Evolutionary conservation across 2,329 filamentous ascomycete genomes (phyloP), one percentile per base, ranked within the genome.

Genomic region (Helotiales sp.): DNA sequence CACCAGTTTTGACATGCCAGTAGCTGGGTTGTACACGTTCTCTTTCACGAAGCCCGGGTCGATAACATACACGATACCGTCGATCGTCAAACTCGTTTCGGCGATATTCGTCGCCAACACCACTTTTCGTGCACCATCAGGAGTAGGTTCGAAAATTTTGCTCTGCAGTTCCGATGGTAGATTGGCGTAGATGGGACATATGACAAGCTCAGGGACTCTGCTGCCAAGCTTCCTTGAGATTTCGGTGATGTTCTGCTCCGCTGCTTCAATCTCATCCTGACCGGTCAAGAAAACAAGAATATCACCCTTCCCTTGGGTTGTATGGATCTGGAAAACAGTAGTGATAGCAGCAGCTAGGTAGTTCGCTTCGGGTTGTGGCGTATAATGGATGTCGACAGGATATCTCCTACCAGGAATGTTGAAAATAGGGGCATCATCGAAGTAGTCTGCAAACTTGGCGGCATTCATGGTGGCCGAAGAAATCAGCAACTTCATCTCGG

Each of bases 21-120:
- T 96, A 1, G 89, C 85, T 0, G 93, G 89, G 62, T 96, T 96
- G 76, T 93, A 98, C 1, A 93, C 84, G 66, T 96, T 96, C 70
- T 98, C 91, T 73, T 99, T 99, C 62, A 95, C 91, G 63, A 96
- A 96, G 0, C 95, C 95, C 0, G 90, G 90, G 66, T 99, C 95
- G 59, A 98, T 96, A 33, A 98, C 95, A 71, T 96, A 97, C 8
- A 93, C 89, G 59, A 98, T 96, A 15, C 93, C 93, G 71, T 98
- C 93, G 57, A 99, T 96, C 0, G 95, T 99, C 69, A 99, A 76
- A 78, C 87, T 92, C 0, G 95, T 99, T 73, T 99, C 95, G 2
- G 95, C 95, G 72, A 99, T 98, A 70, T 99, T 99, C 2, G 95
- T 98, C 0, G 93, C 92, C 34, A 98, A 76, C 0, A 99, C 91